A percentile compares a stretch with the other conserved stretches of the same genome.
Conservation (phyloP, 169 alveolate species). For the Eimeria maxima region DNA sequence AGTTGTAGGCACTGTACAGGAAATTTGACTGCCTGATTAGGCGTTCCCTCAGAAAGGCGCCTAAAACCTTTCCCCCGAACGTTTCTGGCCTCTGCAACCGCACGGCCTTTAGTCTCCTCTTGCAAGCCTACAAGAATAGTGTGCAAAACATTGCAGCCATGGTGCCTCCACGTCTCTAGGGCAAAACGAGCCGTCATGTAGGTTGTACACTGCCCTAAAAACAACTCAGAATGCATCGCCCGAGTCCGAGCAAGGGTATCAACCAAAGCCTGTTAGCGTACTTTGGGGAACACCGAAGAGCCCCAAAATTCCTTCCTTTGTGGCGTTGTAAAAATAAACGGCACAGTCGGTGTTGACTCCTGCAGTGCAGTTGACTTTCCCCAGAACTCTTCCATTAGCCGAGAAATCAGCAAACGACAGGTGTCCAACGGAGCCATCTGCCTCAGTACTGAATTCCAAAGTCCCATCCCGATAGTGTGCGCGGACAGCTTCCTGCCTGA, state of each 20-base stretch:
- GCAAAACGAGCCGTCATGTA: neutral
- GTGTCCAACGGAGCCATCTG: neutral
- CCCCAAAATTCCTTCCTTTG: constrained; percentile 60
- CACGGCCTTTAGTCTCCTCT: neutral
- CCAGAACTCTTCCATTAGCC: constrained; percentile 69
- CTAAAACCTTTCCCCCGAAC: neutral
- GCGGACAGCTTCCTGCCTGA: constrained; percentile 36
- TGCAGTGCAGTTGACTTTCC: constrained; percentile 7
- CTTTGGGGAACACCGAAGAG: constrained; percentile 58
- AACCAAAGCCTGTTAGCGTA: neutral
- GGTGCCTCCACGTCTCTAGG: neutral
- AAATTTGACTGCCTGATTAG: constrained; percentile 16
- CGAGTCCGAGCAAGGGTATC: neutral
- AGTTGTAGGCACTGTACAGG: constrained; percentile 88
- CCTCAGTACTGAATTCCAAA: constrained; percentile 41
- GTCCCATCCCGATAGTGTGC: constrained; percentile 31
- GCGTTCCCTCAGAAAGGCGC: neutral
- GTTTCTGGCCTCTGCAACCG: neutral
- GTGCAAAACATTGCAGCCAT: neutral
- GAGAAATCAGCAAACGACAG: constrained; percentile 56
- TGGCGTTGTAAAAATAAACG: constrained; percentile 41
- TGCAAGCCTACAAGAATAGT: neutral
- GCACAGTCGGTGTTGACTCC: constrained; percentile 45
- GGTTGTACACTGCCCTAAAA: neutral
- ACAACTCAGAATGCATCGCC: neutral